phyloP scores from a whole-genome alignment of 768 basidiomycete species.

The Amanita pallidorosea region DNA sequence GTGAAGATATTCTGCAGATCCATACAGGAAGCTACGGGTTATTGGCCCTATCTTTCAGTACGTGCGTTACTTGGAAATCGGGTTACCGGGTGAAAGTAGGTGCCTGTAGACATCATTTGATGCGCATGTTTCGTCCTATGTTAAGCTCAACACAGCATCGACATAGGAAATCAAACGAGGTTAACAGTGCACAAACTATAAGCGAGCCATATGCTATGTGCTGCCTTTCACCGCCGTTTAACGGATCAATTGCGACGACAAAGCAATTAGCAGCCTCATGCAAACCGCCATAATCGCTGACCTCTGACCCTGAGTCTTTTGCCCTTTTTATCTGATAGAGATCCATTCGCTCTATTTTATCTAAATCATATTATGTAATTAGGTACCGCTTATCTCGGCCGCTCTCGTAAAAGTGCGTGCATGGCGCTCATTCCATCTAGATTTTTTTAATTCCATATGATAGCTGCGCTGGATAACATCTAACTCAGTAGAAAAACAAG shows the following conservation, averaged over 20 bases:
- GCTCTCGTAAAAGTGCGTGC: too few species aligned
- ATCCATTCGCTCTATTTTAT: not conserved
- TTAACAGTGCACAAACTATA: not conserved
- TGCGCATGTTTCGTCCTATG: not conserved
- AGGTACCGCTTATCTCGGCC: not conserved
- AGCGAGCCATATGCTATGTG: not conserved
- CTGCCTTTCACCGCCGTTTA: not conserved
- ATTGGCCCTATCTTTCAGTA: too few species aligned
- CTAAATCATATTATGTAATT: not conserved
- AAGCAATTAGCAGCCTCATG: not conserved
- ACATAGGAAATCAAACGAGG: not conserved
- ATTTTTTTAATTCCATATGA: too few species aligned
- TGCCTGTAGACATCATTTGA: not conserved
- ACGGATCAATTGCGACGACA: conserved; percentile 1
- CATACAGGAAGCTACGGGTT: not conserved
- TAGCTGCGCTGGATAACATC: too few species aligned
- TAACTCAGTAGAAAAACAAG: too few species aligned
- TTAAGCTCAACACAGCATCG: not conserved
- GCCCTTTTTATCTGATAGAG: not conserved
- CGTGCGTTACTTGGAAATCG: not conserved
- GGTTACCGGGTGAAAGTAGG: not conserved
- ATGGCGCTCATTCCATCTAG: too few species aligned
- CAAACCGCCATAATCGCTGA: too few species aligned
- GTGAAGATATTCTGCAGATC: not conserved
- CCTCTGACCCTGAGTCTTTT: not conserved